phyloP scores from a whole-genome alignment of 257 asterid genomes.

The Ilex aquifolium region DNA sequence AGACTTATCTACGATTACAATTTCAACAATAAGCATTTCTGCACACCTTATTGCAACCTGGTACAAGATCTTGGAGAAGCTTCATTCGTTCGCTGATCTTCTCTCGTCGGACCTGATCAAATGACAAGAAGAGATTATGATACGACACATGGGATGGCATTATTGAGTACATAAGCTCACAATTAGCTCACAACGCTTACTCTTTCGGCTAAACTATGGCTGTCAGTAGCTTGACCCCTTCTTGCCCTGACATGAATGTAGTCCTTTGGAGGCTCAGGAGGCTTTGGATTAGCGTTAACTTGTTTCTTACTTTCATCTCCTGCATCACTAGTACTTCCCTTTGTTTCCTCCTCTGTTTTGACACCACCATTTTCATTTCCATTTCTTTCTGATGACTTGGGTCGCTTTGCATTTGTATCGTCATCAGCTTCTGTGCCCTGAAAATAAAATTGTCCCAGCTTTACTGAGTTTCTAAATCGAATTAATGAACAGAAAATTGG shows the following conservation, averaged over 20 bases:
- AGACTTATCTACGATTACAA: not conserved
- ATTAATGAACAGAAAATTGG: not conserved
- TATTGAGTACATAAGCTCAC: not conserved
- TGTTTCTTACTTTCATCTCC: conserved; percentile 28
- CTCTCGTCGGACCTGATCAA: conserved; percentile 78
- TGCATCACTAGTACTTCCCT: conserved; percentile 7
- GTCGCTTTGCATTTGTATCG: conserved; percentile 21
- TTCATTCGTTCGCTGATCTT: conserved; percentile 97
- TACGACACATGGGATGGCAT: not conserved
- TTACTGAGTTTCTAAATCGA: not conserved
- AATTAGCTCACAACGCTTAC: conserved; percentile 25
- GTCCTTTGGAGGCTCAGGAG: conserved; percentile 76
- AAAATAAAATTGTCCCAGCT: not conserved
- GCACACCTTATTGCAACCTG: conserved; percentile 90
- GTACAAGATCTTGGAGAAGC: conserved; percentile 96
- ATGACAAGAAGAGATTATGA: not conserved
- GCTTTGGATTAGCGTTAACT: conserved; percentile 34
- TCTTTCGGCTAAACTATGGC: conserved; percentile 91
- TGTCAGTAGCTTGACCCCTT: conserved; percentile 97
- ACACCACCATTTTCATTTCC: conserved; percentile 10
- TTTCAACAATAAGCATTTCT: not conserved
- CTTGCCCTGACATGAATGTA: conserved; percentile 97
- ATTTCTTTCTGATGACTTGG: conserved; percentile 19
- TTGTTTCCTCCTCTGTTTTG: conserved; percentile 23
- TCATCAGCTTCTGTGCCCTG: conserved; percentile 26